Evolutionary conservation across 176 grass and related monocot species (phyloP).

Genomic region (Chloris gayana): DNA sequence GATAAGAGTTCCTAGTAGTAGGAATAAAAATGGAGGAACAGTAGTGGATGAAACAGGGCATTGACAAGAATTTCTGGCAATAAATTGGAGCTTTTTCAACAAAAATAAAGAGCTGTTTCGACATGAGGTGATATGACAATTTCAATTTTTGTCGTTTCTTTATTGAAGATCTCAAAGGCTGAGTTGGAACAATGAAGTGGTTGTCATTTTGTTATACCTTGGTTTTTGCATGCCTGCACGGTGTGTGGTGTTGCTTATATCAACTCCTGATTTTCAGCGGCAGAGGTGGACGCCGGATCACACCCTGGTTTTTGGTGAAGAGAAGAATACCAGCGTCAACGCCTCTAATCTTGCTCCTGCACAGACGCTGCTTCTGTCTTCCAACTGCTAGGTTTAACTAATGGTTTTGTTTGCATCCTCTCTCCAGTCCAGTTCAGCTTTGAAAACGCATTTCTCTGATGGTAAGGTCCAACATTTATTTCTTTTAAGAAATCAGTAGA

Average conservation of each 20-base stretch:
- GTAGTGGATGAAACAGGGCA: no score
- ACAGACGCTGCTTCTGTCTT: background rate
- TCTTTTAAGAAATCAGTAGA: background rate
- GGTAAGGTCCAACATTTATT: background rate
- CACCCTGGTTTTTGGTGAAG: background rate
- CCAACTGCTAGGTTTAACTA: background rate
- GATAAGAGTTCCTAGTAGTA: no score
- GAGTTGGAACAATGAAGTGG: background rate
- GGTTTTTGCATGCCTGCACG: background rate
- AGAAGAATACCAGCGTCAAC: background rate
- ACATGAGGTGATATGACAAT: no score
- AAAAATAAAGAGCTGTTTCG: no score
- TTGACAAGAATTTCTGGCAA: no score
- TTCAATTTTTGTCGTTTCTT: no score
- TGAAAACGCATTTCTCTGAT: background rate
- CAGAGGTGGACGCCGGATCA: background rate
- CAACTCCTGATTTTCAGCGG: slow-evolving; percentile 13
- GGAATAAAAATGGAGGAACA: no score
- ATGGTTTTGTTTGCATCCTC: background rate
- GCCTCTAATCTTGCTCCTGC: background rate
- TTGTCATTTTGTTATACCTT: background rate
- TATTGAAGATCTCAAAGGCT: background rate
- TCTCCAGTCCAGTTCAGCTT: slow-evolving; percentile 2
- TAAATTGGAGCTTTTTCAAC: no score
- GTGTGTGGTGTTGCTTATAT: no score